Evolutionary conservation across 1,139 yeast genomes (phyloP).

Genomic region (Taphrina flavorubra): DNA sequence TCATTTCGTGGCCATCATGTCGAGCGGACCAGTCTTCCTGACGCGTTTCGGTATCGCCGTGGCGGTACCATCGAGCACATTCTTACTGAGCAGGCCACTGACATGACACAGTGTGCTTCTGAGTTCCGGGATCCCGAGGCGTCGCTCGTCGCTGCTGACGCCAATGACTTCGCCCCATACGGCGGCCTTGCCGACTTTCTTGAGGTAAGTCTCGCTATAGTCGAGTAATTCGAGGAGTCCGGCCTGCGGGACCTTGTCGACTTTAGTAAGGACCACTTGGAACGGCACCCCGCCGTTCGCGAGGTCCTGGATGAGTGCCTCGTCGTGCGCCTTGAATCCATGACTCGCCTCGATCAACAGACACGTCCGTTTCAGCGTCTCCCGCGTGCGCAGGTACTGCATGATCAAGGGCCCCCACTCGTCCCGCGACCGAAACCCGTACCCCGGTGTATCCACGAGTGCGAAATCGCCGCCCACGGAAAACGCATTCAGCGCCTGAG

Average conservation of each 20-base stretch:
- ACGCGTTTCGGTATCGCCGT: not conserved
- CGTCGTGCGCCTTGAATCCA: conserved; percentile 29
- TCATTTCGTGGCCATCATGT: not conserved
- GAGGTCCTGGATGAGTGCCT: conserved; percentile 17
- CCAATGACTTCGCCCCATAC: conserved; percentile 23
- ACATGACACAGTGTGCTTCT: conserved; percentile 21
- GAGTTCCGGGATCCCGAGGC: conserved; percentile 22
- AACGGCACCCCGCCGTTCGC: conserved; percentile 27
- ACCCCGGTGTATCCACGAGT: conserved; percentile 39
- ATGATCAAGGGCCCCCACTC: conserved; percentile 23
- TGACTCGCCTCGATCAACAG: conserved; percentile 36
- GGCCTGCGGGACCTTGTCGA: conserved; percentile 15
- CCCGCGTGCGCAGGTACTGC: conserved; percentile 13
- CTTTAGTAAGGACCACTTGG: conserved; percentile 33
- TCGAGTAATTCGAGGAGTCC: conserved; percentile 3
- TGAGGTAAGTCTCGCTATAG: conserved; percentile 25
- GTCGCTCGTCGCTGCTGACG: conserved; percentile 14
- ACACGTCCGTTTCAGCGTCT: conserved; percentile 26
- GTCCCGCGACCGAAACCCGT: conserved; percentile 31
- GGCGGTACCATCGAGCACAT: conserved; percentile 9
- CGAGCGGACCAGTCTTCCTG: not conserved
- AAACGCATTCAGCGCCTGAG: conserved; percentile 37
- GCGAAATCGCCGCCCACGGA: conserved; percentile 22
- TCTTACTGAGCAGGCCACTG: not conserved
- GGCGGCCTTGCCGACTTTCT: conserved; percentile 18